Conservation (phyloP, 2,329 filamentous ascomycete species). For the Ilyonectria sp. region DNA sequence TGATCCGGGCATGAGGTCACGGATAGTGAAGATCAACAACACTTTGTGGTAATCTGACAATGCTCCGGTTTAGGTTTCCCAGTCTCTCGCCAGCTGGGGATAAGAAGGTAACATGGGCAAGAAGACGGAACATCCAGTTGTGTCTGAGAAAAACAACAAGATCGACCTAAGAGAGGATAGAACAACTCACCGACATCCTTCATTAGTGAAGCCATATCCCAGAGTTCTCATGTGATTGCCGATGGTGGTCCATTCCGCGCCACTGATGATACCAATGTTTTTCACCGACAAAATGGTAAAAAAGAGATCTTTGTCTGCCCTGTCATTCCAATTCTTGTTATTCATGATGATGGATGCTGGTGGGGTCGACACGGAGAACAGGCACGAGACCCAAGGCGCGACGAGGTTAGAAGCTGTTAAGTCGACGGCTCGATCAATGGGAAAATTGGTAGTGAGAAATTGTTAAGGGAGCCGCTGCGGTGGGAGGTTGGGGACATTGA, state of each 20-base stretch:
- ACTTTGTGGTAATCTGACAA: neutral
- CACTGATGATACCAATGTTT: conserved; percentile 75
- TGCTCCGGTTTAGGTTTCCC: neutral
- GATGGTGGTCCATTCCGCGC: conserved; percentile 73
- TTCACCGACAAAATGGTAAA: conserved; percentile 75
- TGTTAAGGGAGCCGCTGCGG: conserved; percentile 45
- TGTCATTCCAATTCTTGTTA: conserved; percentile 74
- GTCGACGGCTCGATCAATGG: conserved; percentile 51
- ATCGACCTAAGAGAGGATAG: conserved; percentile 22
- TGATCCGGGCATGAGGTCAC: neutral
- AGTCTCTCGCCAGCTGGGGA: neutral
- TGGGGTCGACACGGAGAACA: conserved; percentile 37
- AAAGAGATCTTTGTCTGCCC: conserved; percentile 75
- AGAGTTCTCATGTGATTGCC: conserved; percentile 72
- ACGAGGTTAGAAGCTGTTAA: conserved; percentile 54
- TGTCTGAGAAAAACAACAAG: conserved; percentile 4
- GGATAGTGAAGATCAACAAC: neutral
- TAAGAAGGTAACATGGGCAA: neutral
- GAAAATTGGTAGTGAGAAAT: conserved; percentile 61
- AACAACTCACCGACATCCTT: conserved; percentile 72
- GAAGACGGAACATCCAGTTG: neutral
- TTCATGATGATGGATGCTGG: conserved; percentile 55
- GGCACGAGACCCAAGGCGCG: conserved; percentile 28
- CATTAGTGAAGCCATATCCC: conserved; percentile 76
- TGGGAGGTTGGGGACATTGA: conserved; percentile 43